A percentile compares a stretch with the other conserved stretches of the same genome.
Evolutionary conservation across 106 monocot genomes (phyloP).

Genomic region (Cymbidium sinense): DNA sequence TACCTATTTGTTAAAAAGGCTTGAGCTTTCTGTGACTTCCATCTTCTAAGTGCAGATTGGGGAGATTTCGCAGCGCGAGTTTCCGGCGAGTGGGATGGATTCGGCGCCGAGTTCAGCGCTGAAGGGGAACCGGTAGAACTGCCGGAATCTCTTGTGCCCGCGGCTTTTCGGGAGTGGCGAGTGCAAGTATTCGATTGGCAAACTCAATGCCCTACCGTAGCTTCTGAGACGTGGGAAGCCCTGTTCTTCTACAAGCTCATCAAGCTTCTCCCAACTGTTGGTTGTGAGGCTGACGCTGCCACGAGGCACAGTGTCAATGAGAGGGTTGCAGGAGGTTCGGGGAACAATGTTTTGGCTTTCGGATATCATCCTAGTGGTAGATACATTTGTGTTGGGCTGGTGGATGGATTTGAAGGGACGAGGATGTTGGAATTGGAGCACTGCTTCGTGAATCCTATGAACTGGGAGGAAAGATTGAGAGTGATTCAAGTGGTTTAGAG

Average conservation of each 20-base stretch:
- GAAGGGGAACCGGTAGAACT: slow-evolving; percentile 68
- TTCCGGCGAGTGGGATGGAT: slow-evolving; percentile 97
- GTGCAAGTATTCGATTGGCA: slow-evolving; percentile 94
- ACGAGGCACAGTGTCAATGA: slow-evolving; percentile 54
- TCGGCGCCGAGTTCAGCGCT: slow-evolving; percentile 70
- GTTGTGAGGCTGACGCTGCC: slow-evolving; percentile 96
- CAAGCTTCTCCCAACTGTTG: slow-evolving; percentile 83
- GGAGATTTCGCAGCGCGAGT: slow-evolving; percentile 60
- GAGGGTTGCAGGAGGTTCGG: slow-evolving; percentile 26
- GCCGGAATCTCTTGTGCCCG: slow-evolving; percentile 81
- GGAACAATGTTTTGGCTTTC: slow-evolving; percentile 26
- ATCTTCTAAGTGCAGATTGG: slow-evolving; percentile 37
- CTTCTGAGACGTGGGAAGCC: slow-evolving; percentile 27
- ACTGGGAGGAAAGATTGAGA: slow-evolving; percentile 50
- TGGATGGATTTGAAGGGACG: slow-evolving; percentile 16
- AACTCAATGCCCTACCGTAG: slow-evolving; percentile 92
- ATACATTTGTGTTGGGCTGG: slow-evolving; percentile 56
- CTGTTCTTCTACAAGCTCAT: slow-evolving; percentile 60
- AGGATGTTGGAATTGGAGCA: slow-evolving; percentile 61
- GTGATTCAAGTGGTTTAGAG: slow-evolving; percentile 47
- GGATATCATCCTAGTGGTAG: slow-evolving; percentile 46
- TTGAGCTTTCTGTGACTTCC: not conserved
- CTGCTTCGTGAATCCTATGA: slow-evolving; percentile 57
- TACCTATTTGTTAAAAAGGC: not conserved
- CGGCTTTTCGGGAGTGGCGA: slow-evolving; percentile 82